Base-by-base conservation (phyloP, 2,329 filamentous ascomycete genomes). In the Domatiomyces globalis region DNA sequence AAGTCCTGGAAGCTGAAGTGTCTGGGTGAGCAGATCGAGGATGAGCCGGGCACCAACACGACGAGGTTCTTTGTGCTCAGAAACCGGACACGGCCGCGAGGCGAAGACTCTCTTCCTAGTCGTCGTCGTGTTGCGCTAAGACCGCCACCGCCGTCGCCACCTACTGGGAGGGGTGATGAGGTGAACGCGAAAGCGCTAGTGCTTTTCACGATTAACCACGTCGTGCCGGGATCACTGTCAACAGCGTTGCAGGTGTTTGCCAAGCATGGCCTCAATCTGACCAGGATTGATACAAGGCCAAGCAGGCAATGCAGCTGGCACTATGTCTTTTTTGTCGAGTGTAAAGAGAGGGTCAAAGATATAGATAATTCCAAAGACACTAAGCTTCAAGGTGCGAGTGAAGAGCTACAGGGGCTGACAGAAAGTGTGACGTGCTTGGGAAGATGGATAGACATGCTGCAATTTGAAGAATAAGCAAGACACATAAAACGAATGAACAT, bases 271-370 rank as follows among this genome's bases (percentile, higher is more conserved):
- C 73, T 95, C 52, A 94, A 95, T 65, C 71, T 96, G 59, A 95
- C 89, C 27, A 90, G 84, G 65, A 94, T 96, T 67, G 89, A 88
- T 65, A 88, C 85, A 58, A 71, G 90, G 57, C 90, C 90, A 4
- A 51, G 49, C 43, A 51, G 52, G 29, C 53, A 51, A 36, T 49
- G 53, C 25, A 57, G 54, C 36, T 96, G 94, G 79, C 82, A 94
- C 65, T 96, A 96, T 69, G 78, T 95, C 39, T 95, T 96, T 70
- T 89, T 96, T 64, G 82, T 95, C 27, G 90, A 96, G 72, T 88
- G 94, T 61, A 78, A 84, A 46, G 51, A 59, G 39, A 36, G 48
- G 4, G 43, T 42, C 25, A 42, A 25, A 7, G 33, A 20, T 19
- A 17, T 20, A 17, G 20, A 49, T 17, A 17, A 45, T 25, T 6